Percentiles rank a stretch among this genome's conserved stretches.
These are phyloP conservation scores for Cucumis variabilis DNA, from an alignment of 331 rosid genomes.

Conservation along the genomic window DNA sequence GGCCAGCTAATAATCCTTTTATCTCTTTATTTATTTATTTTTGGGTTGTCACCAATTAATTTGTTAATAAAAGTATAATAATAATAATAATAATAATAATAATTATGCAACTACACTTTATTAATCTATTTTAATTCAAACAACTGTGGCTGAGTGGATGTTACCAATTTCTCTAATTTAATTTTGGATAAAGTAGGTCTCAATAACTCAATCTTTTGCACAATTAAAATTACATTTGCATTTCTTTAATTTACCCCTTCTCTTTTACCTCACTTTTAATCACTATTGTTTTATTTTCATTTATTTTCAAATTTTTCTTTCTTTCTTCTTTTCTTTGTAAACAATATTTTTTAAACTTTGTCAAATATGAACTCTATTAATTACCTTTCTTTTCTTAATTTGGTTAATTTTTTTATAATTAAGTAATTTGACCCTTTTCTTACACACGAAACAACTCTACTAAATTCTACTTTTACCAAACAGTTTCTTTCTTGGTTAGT, in stretches of 20 bases:
- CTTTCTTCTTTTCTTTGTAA: too few species aligned
- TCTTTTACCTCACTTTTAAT: background rate
- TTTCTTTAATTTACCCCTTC: background rate
- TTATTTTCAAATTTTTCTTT: too few species aligned
- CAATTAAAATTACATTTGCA: background rate
- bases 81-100: background rate
- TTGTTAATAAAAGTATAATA: slow-evolving; percentile 1
- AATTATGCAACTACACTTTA: background rate
- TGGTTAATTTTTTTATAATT: too few species aligned
- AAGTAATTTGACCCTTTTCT: too few species aligned
- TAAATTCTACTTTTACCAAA: too few species aligned
- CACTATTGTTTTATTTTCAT: background rate
- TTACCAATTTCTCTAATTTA: background rate
- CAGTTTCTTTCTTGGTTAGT: too few species aligned
- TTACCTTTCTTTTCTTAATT: too few species aligned
- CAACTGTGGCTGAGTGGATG: background rate
- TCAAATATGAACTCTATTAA: too few species aligned
- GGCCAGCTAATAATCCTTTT: background rate
- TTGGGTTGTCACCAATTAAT: background rate
- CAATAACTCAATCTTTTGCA: background rate
- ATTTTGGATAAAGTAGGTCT: background rate
- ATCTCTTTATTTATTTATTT: background rate
- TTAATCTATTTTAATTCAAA: background rate
- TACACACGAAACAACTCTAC: too few species aligned
- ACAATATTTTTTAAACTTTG: too few species aligned